phyloP scores from a whole-genome alignment of 495 filamentous ascomycete genomes.

The Lepraria neglecta region DNA sequence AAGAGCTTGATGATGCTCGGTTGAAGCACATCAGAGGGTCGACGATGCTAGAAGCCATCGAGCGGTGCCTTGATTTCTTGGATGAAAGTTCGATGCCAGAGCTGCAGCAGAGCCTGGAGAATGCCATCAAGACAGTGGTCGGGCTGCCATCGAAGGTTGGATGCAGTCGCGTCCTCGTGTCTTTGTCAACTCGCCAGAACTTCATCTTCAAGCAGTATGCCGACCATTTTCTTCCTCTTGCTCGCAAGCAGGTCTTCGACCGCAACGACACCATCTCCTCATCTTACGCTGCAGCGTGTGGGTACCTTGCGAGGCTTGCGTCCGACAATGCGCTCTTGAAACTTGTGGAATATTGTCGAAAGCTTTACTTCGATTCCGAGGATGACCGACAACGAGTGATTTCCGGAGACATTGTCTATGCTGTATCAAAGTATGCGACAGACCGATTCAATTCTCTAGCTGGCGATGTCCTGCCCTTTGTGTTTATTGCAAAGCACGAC shows the following conservation, averaged over 20 bases:
- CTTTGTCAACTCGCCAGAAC: slow-evolving; percentile 72
- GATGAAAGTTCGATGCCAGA: slow-evolving; percentile 68
- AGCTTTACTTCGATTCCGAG: slow-evolving; percentile 72
- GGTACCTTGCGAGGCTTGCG: slow-evolving; percentile 74
- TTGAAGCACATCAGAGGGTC: slow-evolving; percentile 71
- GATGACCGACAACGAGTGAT: slow-evolving; percentile 66
- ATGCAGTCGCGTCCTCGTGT: slow-evolving; percentile 70
- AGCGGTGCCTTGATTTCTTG: slow-evolving; percentile 78
- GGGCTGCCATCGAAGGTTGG: slow-evolving; percentile 91
- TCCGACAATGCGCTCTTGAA: slow-evolving; percentile 61
- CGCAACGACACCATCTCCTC: slow-evolving; percentile 84
- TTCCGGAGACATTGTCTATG: slow-evolving; percentile 69
- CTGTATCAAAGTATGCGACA: slow-evolving; percentile 76
- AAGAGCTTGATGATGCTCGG: slow-evolving; percentile 78
- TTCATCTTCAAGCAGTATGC: slow-evolving; percentile 70
- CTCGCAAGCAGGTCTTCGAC: slow-evolving; percentile 76
- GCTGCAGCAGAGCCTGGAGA: slow-evolving; percentile 63
- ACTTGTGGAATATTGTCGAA: slow-evolving; percentile 58
- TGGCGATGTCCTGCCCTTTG: slow-evolving; percentile 68
- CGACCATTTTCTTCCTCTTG: slow-evolving; percentile 65
- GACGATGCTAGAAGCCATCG: slow-evolving; percentile 91
- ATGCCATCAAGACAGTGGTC: slow-evolving; percentile 74
- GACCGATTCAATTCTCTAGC: slow-evolving; percentile 80
- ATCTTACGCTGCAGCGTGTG: slow-evolving; percentile 76
- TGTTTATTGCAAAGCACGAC: slow-evolving; percentile 84